A percentile compares a stretch with the other conserved stretches of the same genome.
Evolutionary conservation across 2,329 filamentous ascomycete species (phyloP).

Genomic region (Leptosphaerulina australis): DNA sequence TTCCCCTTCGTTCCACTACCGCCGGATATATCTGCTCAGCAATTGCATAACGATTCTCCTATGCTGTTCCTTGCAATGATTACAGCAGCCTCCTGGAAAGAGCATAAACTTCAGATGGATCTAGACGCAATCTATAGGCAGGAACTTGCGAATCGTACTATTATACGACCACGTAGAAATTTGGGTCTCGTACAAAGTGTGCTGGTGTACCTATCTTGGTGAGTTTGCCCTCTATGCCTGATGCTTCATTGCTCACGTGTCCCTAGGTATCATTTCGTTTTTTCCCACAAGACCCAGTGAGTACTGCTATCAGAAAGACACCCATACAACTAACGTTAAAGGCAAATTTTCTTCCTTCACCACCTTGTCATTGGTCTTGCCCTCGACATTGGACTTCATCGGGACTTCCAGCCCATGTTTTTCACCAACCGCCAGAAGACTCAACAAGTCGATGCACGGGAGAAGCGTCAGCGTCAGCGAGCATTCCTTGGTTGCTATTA

Average conservation of each 20-base stretch:
- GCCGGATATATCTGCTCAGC: conserved; percentile 16
- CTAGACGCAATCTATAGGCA: conserved; percentile 38
- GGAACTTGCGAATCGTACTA: conserved; percentile 43
- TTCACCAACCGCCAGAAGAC: conserved; percentile 8
- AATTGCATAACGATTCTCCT: conserved; percentile 33
- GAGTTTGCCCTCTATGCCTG: not conserved
- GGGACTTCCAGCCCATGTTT: conserved; percentile 24
- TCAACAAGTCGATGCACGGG: conserved; percentile 18
- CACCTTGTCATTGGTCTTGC: conserved; percentile 41
- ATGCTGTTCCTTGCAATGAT: conserved; percentile 44
- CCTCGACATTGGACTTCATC: conserved; percentile 41
- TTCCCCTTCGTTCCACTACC: conserved; percentile 43
- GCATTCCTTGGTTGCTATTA: conserved; percentile 45
- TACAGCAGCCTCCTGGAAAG: conserved; percentile 36
- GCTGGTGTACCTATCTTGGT: conserved; percentile 45
- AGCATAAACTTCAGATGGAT: conserved; percentile 33
- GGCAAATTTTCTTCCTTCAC: conserved; percentile 38
- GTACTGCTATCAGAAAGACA: not conserved
- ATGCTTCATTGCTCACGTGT: conserved; percentile 4
- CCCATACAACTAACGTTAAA: not conserved
- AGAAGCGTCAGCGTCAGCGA: conserved; percentile 37
- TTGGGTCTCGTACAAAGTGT: conserved; percentile 42
- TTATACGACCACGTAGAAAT: conserved; percentile 36
- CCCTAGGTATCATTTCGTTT: conserved; percentile 43
- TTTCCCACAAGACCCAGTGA: conserved; percentile 46